Percentiles rank a stretch among this genome's conserved stretches.
These are phyloP conservation scores for Apiospora phragmitis DNA, from an alignment of 2,329 filamentous ascomycete genomes.

Conservation along the genomic window DNA sequence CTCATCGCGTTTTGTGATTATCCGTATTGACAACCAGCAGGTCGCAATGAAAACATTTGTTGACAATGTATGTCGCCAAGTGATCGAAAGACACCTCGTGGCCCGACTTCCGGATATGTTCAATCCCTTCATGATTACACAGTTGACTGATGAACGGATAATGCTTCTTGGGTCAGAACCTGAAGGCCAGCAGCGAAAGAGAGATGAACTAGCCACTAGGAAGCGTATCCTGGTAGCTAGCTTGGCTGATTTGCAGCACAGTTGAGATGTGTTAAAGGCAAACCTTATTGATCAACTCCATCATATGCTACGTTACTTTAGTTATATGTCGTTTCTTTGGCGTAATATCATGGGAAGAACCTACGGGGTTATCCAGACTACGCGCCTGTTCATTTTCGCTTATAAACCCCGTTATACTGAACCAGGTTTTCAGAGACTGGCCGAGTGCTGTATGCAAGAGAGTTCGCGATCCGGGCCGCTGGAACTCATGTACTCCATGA, in stretches of 20 bases:
- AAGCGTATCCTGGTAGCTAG: neutral
- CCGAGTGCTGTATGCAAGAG: no score
- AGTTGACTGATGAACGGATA: neutral
- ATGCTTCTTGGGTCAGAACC: slow-evolving; percentile 1
- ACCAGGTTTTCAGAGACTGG: no score
- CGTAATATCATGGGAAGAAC: no score
- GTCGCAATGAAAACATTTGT: slow-evolving; percentile 28
- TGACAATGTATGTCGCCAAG: slow-evolving; percentile 28
- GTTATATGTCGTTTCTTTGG: no score
- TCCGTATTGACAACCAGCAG: slow-evolving; percentile 10
- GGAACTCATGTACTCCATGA: neutral
- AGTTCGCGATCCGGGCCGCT: neutral
- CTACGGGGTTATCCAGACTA: no score
- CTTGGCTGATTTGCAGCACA: neutral
- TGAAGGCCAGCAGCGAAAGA: neutral
- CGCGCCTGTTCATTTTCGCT: no score
- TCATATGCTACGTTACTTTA: no score
- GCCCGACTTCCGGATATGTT: slow-evolving; percentile 21
- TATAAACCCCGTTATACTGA: no score
- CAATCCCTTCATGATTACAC: slow-evolving; percentile 9
- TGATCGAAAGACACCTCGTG: slow-evolving; percentile 27
- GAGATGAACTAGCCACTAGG: neutral
- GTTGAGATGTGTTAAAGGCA: no score
- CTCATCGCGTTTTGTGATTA: no score
- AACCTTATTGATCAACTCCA: no score